phyloP scores from a whole-genome alignment of 768 basidiomycete species.

The Tulasnella sp. region DNA sequence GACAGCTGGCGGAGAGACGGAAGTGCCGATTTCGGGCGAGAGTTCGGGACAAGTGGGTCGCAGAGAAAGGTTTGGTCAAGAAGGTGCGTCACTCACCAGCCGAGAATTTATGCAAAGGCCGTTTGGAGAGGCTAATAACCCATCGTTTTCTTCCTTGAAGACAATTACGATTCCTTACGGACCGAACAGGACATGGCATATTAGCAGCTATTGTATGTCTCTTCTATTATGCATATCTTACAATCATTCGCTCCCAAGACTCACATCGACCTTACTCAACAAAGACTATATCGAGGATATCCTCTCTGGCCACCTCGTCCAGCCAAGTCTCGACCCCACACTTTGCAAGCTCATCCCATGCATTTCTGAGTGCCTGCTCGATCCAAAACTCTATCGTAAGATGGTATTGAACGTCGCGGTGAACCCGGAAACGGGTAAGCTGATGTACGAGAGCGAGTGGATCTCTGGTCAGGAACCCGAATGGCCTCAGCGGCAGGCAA shows the following conservation, averaged over 20 bases:
- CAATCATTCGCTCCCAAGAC: too few relatives aligned
- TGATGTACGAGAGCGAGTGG: too few relatives aligned
- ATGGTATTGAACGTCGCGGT: too few relatives aligned
- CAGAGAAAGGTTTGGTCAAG: not conserved
- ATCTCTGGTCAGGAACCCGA: too few relatives aligned
- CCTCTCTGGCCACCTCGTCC: not conserved
- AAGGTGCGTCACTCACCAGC: not conserved
- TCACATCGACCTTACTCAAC: not conserved
- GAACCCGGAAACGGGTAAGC: too few relatives aligned
- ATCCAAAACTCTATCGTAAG: not conserved
- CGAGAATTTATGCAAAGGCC: too few relatives aligned
- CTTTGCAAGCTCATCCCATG: not conserved
- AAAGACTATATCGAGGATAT: constrained; percentile 2
- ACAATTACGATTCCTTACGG: not conserved
- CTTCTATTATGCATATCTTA: too few relatives aligned
- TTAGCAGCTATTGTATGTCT: not conserved
- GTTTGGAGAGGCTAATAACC: not conserved
- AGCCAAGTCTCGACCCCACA: not conserved
- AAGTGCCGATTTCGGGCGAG: not conserved
- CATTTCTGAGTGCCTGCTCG: not conserved
- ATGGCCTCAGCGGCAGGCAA: too few relatives aligned
- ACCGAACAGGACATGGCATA: not conserved
- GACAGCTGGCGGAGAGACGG: not conserved
- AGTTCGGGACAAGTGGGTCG: not conserved
- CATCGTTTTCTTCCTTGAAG: not conserved